Percentiles rank a stretch among this genome's conserved stretches.
Evolutionary conservation across 768 basidiomycete species (phyloP).

Genomic region (Phlebiopsis flavidoalba): DNA sequence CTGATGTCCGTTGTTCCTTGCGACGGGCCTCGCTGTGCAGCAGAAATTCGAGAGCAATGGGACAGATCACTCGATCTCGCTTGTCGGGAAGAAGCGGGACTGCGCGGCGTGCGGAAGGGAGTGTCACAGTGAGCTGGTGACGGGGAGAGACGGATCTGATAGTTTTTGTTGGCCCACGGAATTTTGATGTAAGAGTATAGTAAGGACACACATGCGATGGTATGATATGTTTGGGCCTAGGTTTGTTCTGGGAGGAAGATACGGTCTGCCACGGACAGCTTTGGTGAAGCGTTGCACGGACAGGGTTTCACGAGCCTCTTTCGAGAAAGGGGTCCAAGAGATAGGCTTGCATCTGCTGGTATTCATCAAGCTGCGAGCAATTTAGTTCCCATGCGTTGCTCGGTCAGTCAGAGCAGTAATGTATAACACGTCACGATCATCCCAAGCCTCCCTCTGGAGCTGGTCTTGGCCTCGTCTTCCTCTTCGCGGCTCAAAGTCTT

Average conservation of each 20-base stretch:
- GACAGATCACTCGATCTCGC: conserved; percentile 77
- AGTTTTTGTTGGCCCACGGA: conserved; percentile 85
- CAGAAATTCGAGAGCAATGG: conserved; percentile 66
- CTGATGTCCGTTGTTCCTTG: conserved; percentile 32
- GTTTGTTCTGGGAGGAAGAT: conserved; percentile 9
- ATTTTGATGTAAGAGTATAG: conserved; percentile 83
- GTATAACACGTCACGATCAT: conserved; percentile 47
- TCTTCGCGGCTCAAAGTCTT: conserved; percentile 29
- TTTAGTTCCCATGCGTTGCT: not conserved
- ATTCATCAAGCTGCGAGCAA: conserved; percentile 64
- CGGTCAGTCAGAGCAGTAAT: not conserved
- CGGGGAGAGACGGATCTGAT: conserved; percentile 52
- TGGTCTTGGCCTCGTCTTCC: conserved; percentile 32
- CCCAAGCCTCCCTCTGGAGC: conserved; percentile 37
- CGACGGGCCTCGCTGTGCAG: conserved; percentile 39
- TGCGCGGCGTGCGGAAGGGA: conserved; percentile 28
- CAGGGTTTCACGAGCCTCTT: conserved; percentile 65
- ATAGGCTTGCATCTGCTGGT: conserved; percentile 92
- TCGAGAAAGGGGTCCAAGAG: conserved; percentile 89
- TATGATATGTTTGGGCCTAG: conserved; percentile 37
- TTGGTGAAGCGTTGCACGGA: conserved; percentile 62
- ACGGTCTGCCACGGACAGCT: conserved; percentile 25
- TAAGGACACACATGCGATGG: conserved; percentile 52
- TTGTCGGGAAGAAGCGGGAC: conserved; percentile 96
- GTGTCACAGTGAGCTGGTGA: not conserved